Percentiles rank a stretch among this genome's conserved stretches.
Conservation (phyloP, 148 eudicot genomes). For the Vaccinium darrowii region DNA sequence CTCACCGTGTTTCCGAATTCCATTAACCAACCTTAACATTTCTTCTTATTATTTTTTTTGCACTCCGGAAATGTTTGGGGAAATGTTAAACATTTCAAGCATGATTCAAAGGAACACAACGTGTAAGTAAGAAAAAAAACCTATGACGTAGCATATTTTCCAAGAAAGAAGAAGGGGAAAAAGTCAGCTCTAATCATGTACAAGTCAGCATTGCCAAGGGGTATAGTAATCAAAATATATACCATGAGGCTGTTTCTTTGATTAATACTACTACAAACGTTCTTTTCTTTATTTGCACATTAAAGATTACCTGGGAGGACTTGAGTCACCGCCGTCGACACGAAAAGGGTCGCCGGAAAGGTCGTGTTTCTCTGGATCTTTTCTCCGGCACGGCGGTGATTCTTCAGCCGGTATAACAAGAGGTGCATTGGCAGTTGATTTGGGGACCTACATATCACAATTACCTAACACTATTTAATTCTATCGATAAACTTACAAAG, state of each 20-base stretch:
- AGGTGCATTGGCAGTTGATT: constrained; percentile 26
- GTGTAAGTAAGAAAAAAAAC: background rate
- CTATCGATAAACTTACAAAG: background rate
- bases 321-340: constrained; percentile 27
- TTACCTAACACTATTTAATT: constrained; percentile 2
- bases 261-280: background rate
- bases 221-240: background rate
- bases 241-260: background rate
- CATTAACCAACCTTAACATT: too few species aligned
- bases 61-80: too few species aligned
- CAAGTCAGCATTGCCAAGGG: background rate
- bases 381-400: constrained; percentile 19
- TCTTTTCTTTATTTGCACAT: background rate
- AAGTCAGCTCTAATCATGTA: background rate
- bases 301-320: constrained; percentile 28
- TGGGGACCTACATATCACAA: constrained; percentile 33
- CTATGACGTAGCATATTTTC: background rate
- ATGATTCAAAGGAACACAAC: too few species aligned
- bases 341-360: constrained; percentile 17
- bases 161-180: background rate
- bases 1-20: background rate
- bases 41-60: too few species aligned
- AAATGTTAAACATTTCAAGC: too few species aligned
- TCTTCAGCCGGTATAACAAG: constrained; percentile 36
- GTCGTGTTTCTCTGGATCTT: constrained; percentile 31